These are phyloP conservation scores for Stemphylium lycopersici DNA, from an alignment of 2,329 filamentous ascomycete species.

Conservation along the genomic window DNA sequence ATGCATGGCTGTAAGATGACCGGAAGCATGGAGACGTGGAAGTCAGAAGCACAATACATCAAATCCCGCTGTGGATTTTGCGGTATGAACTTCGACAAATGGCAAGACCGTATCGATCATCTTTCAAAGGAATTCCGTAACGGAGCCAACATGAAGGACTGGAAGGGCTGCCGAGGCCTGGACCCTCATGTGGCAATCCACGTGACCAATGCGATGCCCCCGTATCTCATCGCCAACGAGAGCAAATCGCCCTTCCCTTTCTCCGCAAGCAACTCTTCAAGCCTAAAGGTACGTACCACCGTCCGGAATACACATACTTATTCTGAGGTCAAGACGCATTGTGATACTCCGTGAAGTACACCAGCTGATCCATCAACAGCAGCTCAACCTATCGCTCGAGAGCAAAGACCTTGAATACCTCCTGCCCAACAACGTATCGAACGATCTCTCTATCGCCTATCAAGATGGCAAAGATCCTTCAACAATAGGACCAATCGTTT, in stretches of 20 bases:
- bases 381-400: slow-evolving; percentile 20
- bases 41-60: slow-evolving; percentile 60
- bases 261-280: slow-evolving; percentile 50
- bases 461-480: slow-evolving; percentile 17
- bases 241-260: slow-evolving; percentile 55
- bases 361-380: slow-evolving; percentile 25
- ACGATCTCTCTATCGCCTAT: slow-evolving; percentile 25
- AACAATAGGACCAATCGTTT: slow-evolving; percentile 22
- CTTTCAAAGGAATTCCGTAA: slow-evolving; percentile 62
- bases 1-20: slow-evolving; percentile 68
- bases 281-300: slow-evolving; percentile 33
- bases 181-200: slow-evolving; percentile 55
- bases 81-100: slow-evolving; percentile 53
- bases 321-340: background rate
- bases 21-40: slow-evolving; percentile 69
- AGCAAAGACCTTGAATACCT: slow-evolving; percentile 36
- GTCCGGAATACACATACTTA: background rate
- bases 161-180: slow-evolving; percentile 62
- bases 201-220: slow-evolving; percentile 59
- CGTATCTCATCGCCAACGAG: slow-evolving; percentile 58
- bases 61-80: slow-evolving; percentile 64
- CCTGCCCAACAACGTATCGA: slow-evolving; percentile 23
- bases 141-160: slow-evolving; percentile 59
- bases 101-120: slow-evolving; percentile 61
- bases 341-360: background rate